These are phyloP conservation scores for Thamnidium elegans DNA, from an alignment of 192 early-diverging fungal genomes.

Conservation along the genomic window DNA sequence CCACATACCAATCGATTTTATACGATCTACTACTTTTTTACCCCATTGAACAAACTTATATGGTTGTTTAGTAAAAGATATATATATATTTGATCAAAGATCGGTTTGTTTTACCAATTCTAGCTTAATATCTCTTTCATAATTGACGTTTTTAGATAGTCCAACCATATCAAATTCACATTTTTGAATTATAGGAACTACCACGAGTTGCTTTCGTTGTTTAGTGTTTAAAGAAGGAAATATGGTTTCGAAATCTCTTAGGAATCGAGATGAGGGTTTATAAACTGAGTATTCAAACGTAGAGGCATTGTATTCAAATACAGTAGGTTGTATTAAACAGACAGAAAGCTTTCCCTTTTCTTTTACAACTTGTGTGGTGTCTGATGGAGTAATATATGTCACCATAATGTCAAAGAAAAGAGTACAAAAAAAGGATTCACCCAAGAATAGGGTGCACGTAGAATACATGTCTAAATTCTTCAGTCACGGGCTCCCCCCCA, in stretches of 20 bases:
- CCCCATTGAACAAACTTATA: conserved; percentile 73
- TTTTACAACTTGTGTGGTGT: background rate
- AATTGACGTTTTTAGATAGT: conserved; percentile 62
- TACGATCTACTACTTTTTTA: conserved; percentile 48
- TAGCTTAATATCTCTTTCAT: conserved; percentile 80
- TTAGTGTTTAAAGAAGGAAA: conserved; percentile 58
- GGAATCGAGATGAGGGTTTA: conserved; percentile 48
- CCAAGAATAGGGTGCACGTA: no score
- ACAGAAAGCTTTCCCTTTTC: conserved; percentile 2
- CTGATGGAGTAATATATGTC: no score
- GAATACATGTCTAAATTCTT: no score
- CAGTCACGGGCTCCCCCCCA: no score
- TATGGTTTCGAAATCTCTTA: conserved; percentile 65
- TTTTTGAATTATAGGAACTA: conserved; percentile 82
- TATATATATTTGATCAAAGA: background rate
- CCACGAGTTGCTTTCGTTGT: conserved; percentile 51
- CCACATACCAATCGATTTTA: conserved; percentile 69
- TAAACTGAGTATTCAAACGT: conserved; percentile 51
- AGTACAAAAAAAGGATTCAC: no score
- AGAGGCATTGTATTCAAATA: conserved; percentile 19
- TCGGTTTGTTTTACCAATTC: conserved; percentile 54
- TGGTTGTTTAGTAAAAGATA: background rate
- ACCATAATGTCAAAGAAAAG: no score
- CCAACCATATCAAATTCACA: conserved; percentile 76
- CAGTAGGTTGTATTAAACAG: conserved; percentile 19